A percentile compares a stretch with the other conserved stretches of the same genome.
phyloP scores from a whole-genome alignment of 1,139 yeast genomes.

The Candida mesenterica region DNA sequence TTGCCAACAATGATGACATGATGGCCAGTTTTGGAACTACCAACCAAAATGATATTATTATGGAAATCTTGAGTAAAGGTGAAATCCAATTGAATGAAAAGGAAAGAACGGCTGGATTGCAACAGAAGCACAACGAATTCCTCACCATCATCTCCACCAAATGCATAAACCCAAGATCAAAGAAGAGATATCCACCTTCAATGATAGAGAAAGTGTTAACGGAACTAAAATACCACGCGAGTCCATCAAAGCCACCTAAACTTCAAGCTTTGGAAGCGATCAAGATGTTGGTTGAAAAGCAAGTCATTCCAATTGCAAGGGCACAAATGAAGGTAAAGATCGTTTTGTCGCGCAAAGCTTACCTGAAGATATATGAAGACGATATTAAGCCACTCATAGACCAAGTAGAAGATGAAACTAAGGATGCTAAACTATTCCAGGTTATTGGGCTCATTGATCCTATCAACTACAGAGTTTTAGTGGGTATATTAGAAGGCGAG shows the following conservation, averaged over 20 bases:
- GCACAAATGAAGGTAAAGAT: constrained; percentile 89
- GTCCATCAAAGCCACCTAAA: constrained; percentile 78
- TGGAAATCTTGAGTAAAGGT: constrained; percentile 82
- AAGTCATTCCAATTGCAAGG: constrained; percentile 87
- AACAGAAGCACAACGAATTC: constrained; percentile 80
- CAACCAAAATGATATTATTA: constrained; percentile 68
- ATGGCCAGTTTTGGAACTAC: constrained; percentile 72
- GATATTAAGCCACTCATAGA: constrained; percentile 52
- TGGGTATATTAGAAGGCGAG: constrained; percentile 59
- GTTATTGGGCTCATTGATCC: constrained; percentile 83
- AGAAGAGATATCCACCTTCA: constrained; percentile 89
- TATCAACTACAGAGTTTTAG: constrained; percentile 70
- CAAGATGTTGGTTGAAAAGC: constrained; percentile 68
- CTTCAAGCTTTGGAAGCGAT: constrained; percentile 92
- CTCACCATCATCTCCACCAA: constrained; percentile 82
- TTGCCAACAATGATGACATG: constrained; percentile 86
- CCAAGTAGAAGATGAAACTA: constrained; percentile 53
- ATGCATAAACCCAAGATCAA: constrained; percentile 86
- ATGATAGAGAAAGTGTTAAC: constrained; percentile 87
- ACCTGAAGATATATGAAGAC: constrained; percentile 45
- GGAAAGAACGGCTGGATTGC: constrained; percentile 76
- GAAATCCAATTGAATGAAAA: constrained; percentile 93
- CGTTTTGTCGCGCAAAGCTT: constrained; percentile 49
- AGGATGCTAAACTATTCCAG: constrained; percentile 52
- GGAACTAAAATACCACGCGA: constrained; percentile 78